Evolutionary conservation across 176 grass and related monocot genomes (phyloP).

Genomic region (Paspalum notatum): DNA sequence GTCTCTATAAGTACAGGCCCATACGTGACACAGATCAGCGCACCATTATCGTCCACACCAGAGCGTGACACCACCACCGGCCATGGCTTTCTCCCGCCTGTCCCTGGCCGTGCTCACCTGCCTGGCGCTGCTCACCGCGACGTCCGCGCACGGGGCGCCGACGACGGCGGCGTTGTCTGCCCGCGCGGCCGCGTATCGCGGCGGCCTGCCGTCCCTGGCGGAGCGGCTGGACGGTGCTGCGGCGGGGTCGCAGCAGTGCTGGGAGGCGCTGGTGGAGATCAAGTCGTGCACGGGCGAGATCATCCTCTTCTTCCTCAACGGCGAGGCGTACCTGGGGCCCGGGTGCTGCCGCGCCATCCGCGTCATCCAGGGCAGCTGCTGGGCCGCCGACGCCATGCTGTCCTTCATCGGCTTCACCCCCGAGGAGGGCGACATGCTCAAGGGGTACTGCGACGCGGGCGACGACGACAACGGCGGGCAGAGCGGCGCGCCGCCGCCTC

Average conservation of each 20-base stretch:
- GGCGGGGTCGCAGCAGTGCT: conserved; percentile 57
- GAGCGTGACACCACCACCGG: not conserved
- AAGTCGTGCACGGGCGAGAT: conserved; percentile 80
- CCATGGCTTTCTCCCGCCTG: conserved; percentile 31
- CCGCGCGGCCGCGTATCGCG: not conserved
- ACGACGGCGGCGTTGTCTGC: not conserved
- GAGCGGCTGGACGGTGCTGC: conserved; percentile 45
- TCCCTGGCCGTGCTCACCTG: not conserved
- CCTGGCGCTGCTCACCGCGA: conserved; percentile 4
- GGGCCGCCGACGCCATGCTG: conserved; percentile 76
- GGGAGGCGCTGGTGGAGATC: conserved; percentile 65
- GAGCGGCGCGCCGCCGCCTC: not conserved
- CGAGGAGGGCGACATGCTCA: conserved; percentile 73
- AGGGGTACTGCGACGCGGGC: conserved; percentile 57
- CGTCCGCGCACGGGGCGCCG: not conserved
- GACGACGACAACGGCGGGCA: not conserved
- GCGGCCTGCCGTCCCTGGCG: not conserved
- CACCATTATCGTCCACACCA: not conserved
- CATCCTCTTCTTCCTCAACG: conserved; percentile 79
- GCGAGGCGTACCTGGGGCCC: conserved; percentile 68
- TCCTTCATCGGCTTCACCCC: conserved; percentile 65
- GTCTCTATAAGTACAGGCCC: not conserved
- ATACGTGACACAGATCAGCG: not conserved
- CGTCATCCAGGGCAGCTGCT: conserved; percentile 66
- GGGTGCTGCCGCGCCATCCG: conserved; percentile 70